phyloP scores from a whole-genome alignment of 2,329 filamentous ascomycete genomes.

The Ramularia collo-cygni region DNA sequence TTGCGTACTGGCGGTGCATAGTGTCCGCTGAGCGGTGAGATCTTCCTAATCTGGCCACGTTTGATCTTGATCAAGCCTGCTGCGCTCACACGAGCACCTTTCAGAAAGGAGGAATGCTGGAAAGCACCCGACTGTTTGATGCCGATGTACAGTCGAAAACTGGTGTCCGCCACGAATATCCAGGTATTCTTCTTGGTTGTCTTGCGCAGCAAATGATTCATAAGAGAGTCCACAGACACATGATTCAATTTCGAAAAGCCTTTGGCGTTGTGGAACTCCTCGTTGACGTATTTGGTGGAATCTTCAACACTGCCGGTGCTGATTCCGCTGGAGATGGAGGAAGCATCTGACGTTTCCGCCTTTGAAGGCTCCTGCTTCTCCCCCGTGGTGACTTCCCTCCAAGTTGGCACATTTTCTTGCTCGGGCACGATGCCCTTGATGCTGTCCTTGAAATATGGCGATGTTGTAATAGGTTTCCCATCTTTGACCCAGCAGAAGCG shows the following conservation, averaged over 20 bases:
- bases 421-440: conserved; percentile 53
- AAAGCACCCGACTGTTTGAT: conserved; percentile 86
- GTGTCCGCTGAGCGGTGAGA: conserved; percentile 66
- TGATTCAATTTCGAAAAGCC: conserved; percentile 58
- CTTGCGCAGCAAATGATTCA: conserved; percentile 72
- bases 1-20: conserved; percentile 79
- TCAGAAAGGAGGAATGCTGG: conserved; percentile 84
- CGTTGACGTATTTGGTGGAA: conserved; percentile 58
- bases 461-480: conserved; percentile 68
- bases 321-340: conserved; percentile 30
- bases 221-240: conserved; percentile 63
- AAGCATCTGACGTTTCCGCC: conserved; percentile 14
- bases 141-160: conserved; percentile 77
- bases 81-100: conserved; percentile 71
- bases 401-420: conserved; percentile 39
- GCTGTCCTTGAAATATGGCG: conserved; percentile 68
- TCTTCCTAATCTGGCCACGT: conserved; percentile 65
- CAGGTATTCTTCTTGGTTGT: conserved; percentile 81
- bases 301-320: conserved; percentile 52
- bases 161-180: conserved; percentile 88
- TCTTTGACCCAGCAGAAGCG: conserved; percentile 85
- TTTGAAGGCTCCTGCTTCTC: conserved; percentile 18
- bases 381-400: conserved; percentile 32
- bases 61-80: conserved; percentile 83
- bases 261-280: conserved; percentile 55